Percentiles rank a stretch among this genome's conserved stretches.
These are phyloP conservation scores for Fusarium zealandicum DNA, from an alignment of 2,329 filamentous ascomycete genomes.

Conservation along the genomic window DNA sequence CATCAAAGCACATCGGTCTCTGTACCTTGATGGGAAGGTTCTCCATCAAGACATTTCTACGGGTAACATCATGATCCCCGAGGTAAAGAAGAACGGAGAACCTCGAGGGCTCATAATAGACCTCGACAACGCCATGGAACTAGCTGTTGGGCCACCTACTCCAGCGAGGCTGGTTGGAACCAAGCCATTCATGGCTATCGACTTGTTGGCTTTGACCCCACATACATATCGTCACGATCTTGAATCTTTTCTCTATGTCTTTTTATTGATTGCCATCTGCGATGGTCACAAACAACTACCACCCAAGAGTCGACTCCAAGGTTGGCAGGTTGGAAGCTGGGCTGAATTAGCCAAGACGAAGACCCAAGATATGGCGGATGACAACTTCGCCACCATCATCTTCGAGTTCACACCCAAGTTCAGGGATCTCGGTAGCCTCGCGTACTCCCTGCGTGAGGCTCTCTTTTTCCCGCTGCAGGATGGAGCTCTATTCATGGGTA, in stretches of 20 bases:
- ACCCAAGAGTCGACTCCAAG: no score
- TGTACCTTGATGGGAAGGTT: constrained; percentile 45
- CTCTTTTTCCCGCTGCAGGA: no score
- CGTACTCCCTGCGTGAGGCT: no score
- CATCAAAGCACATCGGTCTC: constrained; percentile 47
- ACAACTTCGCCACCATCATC: no score
- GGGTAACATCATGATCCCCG: constrained; percentile 49
- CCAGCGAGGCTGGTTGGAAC: constrained; percentile 25
- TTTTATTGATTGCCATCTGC: constrained; percentile 35
- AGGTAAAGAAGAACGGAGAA: constrained; percentile 17
- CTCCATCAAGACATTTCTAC: constrained; percentile 49
- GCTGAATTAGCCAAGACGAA: no score
- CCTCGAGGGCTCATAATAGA: constrained; percentile 40
- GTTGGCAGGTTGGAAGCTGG: no score
- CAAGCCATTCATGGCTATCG: constrained; percentile 41
- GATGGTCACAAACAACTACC: no score
- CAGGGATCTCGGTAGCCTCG: no score
- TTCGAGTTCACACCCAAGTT: no score
- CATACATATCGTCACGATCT: constrained; percentile 41
- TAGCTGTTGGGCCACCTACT: constrained; percentile 33
- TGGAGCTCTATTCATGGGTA: no score
- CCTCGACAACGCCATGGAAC: constrained; percentile 21
- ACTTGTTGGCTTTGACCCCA: constrained; percentile 4
- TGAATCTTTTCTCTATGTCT: constrained; percentile 42
- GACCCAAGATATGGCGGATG: no score